Evolutionary conservation across 1,139 yeast species (phyloP), one percentile per base, ranked within the genome.

Genomic region (Zhuliangozyma parablackwelliae): DNA sequence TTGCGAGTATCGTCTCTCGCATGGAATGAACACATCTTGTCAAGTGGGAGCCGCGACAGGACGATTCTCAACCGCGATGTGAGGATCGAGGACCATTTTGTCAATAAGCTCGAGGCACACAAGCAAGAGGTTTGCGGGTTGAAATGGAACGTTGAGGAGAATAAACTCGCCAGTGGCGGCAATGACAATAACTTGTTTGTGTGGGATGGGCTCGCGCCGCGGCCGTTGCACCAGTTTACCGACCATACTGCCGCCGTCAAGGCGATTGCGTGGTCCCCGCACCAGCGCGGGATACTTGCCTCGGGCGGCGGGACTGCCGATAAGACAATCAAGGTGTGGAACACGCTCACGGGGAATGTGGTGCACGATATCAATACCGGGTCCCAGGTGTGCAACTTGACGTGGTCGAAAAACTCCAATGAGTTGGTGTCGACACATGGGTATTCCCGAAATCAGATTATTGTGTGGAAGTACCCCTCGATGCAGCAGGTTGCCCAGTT

Each of bases 231-330:
- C 55, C 81, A 73, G 43, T 85, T 90, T 50, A 71, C 73, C 6
- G 96, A 88, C 45, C 98, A 92, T 54, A 78, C 78, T 16, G 97
- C 98, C 0, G 99, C 98, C 0, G 95, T 92, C 6, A 92, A 90
- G 60, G 98, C 97, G 1, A 75, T 92, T 37, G 87, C 96, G 1
- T 92, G 99, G 99, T 86, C 95, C 1, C 97, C 98, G 0, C 97
- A 92, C 56, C 96, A 88, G 54, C 69, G 97, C 40, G 97, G 97
- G 0, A 74, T 90, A 4, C 62, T 92, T 37, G 97, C 97, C 0
- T 80, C 94, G 2, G 99, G 98, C 6, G 99, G 98, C 21, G 99
- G 99, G 21, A 89, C 97, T 0, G 94, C 95, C 1, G 99, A 92
- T 59, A 79, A 92, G 40, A 76, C 84, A 25, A 82, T 94, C 49